Conservation (phyloP, 257 asterid genomes). For the Verbena officinalis region DNA sequence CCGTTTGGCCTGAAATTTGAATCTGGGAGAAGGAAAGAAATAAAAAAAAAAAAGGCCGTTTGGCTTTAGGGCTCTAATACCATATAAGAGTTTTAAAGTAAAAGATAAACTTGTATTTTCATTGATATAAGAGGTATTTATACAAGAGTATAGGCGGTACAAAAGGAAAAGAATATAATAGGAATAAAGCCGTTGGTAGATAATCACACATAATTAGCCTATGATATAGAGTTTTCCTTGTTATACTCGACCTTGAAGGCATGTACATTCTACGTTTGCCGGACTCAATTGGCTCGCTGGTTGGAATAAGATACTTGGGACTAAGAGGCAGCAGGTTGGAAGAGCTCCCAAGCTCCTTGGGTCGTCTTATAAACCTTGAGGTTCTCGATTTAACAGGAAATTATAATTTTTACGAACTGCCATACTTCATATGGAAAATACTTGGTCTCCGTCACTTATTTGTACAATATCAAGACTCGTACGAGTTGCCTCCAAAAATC, state of each 20-base stretch:
- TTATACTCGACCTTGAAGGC: constrained; percentile 23
- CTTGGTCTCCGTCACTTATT: constrained; percentile 6
- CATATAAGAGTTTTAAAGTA: too few species aligned
- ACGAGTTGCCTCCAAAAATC: neutral
- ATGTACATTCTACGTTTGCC: constrained; percentile 5
- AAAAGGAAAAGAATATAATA: too few species aligned
- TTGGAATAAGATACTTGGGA: constrained; percentile 25
- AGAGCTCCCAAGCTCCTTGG: constrained; percentile 26
- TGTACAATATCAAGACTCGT: neutral
- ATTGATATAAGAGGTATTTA: too few species aligned
- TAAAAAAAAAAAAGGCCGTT: too few species aligned
- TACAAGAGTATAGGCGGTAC: too few species aligned
- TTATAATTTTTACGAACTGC: neutral
- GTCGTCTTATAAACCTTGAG: constrained; percentile 18
- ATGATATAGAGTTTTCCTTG: too few species aligned
- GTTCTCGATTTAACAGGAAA: constrained; percentile 10
- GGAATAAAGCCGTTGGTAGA: too few species aligned
- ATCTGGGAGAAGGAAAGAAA: too few species aligned
- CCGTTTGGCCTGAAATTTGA: too few species aligned
- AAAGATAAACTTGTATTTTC: too few species aligned
- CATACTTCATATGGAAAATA: constrained; percentile 20
- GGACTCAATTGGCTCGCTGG: neutral
- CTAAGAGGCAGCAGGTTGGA: constrained; percentile 1
- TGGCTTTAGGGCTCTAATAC: too few species aligned
- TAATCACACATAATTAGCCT: too few species aligned